phyloP scores from a whole-genome alignment of 108 stramenopile species.

The Nannochloropsis gaditana region DNA sequence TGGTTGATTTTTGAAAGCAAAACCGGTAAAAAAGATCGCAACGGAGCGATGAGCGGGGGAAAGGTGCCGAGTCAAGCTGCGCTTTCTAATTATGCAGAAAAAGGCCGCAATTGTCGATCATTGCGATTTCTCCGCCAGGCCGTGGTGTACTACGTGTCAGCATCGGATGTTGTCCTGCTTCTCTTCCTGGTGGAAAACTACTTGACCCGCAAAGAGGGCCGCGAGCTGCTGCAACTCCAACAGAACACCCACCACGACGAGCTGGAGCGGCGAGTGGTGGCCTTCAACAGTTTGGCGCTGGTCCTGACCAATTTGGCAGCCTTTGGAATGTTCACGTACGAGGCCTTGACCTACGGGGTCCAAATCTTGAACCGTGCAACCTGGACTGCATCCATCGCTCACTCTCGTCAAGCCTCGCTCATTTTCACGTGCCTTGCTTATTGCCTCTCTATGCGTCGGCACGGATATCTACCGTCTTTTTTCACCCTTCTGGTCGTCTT shows the following conservation, averaged over 20 bases:
- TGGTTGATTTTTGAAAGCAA: neutral
- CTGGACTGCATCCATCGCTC: neutral
- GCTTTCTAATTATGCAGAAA: no score
- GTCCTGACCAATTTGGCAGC: neutral
- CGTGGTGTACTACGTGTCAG: neutral
- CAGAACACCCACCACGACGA: neutral
- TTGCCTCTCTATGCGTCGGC: neutral
- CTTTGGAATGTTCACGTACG: conserved; percentile 8
- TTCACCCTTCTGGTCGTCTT: neutral
- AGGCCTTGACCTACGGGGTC: neutral
- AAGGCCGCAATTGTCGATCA: neutral
- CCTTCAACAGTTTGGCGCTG: neutral
- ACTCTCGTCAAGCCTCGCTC: neutral
- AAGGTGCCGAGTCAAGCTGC: neutral
- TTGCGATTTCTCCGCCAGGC: neutral
- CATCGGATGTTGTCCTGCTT: neutral
- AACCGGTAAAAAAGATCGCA: neutral
- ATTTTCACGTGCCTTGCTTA: neutral
- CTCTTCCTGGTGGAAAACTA: neutral
- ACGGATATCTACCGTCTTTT: neutral
- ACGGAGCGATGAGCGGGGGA: neutral
- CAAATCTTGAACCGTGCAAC: neutral
- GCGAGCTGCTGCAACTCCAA: neutral
- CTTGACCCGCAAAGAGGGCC: neutral
- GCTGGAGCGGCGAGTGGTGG: neutral